Evolutionary conservation across 148 eudicot genomes (phyloP).

Genomic region (Rhododendron ovatum): DNA sequence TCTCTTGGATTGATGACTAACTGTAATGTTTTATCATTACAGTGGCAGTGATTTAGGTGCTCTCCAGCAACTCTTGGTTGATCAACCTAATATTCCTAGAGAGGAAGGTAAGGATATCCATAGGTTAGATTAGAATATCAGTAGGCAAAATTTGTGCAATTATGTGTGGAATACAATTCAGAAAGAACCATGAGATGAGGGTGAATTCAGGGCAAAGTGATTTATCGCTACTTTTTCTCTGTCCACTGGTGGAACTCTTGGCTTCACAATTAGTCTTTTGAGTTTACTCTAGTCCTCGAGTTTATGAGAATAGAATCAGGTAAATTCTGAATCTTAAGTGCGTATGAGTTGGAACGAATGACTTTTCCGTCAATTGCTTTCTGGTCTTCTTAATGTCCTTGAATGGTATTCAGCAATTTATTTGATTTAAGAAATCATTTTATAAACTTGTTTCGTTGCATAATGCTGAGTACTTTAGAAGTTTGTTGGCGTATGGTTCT

Average conservation of each 20-base stretch:
- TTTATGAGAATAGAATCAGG: neutral
- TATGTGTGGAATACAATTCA: neutral
- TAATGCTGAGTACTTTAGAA: neutral
- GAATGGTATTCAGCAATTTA: neutral
- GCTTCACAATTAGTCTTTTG: neutral
- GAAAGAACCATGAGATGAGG: no score
- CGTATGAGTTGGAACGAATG: neutral
- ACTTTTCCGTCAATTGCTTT: neutral
- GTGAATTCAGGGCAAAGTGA: neutral
- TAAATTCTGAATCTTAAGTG: neutral
- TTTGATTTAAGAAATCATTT: neutral
- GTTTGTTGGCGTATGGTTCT: neutral
- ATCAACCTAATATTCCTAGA: slow-evolving; percentile 74
- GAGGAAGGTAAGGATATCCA: slow-evolving; percentile 55
- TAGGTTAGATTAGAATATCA: neutral
- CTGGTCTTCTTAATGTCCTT: neutral
- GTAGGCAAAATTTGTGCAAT: neutral
- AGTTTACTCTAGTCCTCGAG: neutral
- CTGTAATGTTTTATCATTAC: slow-evolving; percentile 13
- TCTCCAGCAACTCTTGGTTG: slow-evolving; percentile 70
- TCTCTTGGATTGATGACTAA: neutral
- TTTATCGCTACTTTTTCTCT: neutral
- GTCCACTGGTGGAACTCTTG: neutral
- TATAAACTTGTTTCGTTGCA: neutral
- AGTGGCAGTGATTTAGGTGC: slow-evolving; percentile 61